These are phyloP conservation scores for Centaurea solstitialis DNA, from an alignment of 129 eudicot genomes.

Conservation along the genomic window DNA sequence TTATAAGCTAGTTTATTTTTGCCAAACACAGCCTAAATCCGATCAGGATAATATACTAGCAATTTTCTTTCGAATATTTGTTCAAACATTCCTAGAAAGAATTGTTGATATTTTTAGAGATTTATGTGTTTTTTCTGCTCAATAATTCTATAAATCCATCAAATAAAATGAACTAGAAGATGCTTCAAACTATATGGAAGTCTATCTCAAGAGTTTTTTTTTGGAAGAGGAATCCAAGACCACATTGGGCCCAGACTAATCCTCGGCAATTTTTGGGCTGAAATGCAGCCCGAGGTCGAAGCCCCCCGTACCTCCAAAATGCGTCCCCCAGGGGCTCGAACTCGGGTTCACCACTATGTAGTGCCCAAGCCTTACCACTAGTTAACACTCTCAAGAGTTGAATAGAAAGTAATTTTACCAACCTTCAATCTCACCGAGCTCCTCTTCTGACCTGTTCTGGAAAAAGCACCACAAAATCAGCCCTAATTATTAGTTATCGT, in stretches of 20 bases:
- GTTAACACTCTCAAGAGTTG: no score
- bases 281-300: no score
- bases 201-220: neutral
- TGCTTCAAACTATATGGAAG: neutral
- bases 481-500: slow-evolving; percentile 17
- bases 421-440: slow-evolving; percentile 92
- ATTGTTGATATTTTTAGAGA: neutral
- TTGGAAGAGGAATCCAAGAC: no score
- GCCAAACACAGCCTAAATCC: no score
- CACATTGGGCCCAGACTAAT: no score
- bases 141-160: slow-evolving; percentile 2
- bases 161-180: neutral
- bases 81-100: neutral
- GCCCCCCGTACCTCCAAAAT: no score
- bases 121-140: neutral
- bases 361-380: no score
- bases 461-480: slow-evolving; percentile 50
- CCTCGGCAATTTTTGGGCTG: no score
- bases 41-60: no score
- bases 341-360: no score
- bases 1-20: no score
- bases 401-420: slow-evolving; percentile 12
- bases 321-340: no score
- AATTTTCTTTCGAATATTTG: neutral
- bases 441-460: slow-evolving; percentile 99